Conservation (phyloP, 1,284 basidiomycete genomes). For the Exobasidium rhododendri region DNA sequence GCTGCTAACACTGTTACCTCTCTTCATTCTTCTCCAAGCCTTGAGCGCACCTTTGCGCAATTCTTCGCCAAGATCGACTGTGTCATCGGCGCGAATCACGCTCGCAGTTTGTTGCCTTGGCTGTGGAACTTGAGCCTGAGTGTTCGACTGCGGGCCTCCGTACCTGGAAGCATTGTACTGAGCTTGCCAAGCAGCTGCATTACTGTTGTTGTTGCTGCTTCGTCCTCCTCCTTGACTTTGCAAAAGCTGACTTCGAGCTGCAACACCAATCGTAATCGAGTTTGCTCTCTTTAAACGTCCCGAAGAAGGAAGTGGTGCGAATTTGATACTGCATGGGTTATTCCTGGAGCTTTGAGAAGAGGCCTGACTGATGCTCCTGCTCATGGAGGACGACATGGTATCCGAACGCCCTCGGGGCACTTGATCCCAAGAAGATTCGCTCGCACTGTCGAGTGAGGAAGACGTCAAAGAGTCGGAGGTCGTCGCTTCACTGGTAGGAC, state of each 20-base stretch:
- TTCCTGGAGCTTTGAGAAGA: not conserved
- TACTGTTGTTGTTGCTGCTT: not conserved
- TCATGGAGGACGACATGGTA: not conserved
- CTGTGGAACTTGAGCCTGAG: not conserved
- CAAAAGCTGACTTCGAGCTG: conserved; percentile 44
- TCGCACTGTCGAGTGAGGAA: not conserved
- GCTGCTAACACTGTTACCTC: conserved; percentile 20
- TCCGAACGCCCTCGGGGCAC: not conserved
- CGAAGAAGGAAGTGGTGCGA: conserved; percentile 39
- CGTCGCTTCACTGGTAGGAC: not conserved
- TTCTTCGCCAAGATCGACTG: conserved; percentile 43
- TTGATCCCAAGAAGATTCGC: conserved; percentile 1
- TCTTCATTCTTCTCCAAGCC: conserved; percentile 35
- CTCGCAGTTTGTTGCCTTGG: not conserved
- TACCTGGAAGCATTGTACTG: not conserved
- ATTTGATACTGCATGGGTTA: conserved; percentile 36
- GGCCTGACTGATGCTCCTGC: not conserved
- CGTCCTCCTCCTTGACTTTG: conserved; percentile 37
- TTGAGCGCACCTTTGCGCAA: conserved; percentile 34
- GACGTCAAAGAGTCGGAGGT: not conserved
- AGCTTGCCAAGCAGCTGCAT: conserved; percentile 14
- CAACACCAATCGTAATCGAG: conserved; percentile 50
- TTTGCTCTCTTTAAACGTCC: conserved; percentile 46
- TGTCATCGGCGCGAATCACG: conserved; percentile 19
- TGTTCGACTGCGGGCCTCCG: not conserved